phyloP scores from a whole-genome alignment of 1,284 basidiomycete genomes.

The Ustilago shanxiensis region DNA sequence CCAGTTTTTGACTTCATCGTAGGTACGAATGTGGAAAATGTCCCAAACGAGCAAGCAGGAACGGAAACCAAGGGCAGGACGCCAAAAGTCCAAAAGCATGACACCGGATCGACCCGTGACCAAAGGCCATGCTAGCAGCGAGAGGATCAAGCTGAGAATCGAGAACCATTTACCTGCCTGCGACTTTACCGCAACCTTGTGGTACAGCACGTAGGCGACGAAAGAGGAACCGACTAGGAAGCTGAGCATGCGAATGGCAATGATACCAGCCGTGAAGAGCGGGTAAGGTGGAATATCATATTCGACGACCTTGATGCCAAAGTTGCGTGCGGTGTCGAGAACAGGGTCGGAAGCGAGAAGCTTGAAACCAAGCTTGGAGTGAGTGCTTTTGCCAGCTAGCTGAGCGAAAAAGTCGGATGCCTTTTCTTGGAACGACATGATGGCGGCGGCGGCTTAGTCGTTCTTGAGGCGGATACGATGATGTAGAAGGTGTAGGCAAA shows the following conservation, averaged over 20 bases:
- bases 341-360: conserved; percentile 41
- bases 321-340: conserved; percentile 29
- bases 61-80: conserved; percentile 67
- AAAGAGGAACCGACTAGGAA: conserved; percentile 57
- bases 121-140: conserved; percentile 61
- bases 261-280: conserved; percentile 40
- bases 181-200: conserved; percentile 51
- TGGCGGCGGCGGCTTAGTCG: conserved; percentile 1
- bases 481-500: not conserved
- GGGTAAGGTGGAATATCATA: conserved; percentile 62
- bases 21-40: conserved; percentile 63
- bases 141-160: conserved; percentile 47
- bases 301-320: conserved; percentile 53
- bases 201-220: conserved; percentile 61
- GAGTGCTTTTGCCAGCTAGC: conserved; percentile 32
- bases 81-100: conserved; percentile 67
- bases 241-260: conserved; percentile 43
- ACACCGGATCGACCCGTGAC: conserved; percentile 56
- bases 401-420: conserved; percentile 27
- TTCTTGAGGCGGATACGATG: too few relatives aligned
- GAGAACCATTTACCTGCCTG: conserved; percentile 49
- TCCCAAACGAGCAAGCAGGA: conserved; percentile 66
- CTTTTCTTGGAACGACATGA: conserved; percentile 41
- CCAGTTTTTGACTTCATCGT: conserved; percentile 63
- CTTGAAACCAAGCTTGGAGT: conserved; percentile 56